phyloP scores from a whole-genome alignment of 2,329 filamentous ascomycete genomes.

The Gremmenia infestans region DNA sequence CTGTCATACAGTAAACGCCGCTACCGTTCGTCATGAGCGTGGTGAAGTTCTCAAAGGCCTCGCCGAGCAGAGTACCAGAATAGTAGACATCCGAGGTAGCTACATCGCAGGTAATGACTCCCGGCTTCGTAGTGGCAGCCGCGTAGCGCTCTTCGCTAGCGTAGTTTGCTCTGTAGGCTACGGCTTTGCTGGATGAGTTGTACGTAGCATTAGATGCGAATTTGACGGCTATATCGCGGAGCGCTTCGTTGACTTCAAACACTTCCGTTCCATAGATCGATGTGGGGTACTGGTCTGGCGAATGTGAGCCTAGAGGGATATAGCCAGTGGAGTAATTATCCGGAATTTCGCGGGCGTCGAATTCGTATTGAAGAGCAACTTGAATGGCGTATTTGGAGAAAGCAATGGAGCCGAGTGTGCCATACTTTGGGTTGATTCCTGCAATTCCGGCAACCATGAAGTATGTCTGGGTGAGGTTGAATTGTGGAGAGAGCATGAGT shows the following conservation, averaged over 20 bases:
- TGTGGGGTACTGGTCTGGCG: constrained; percentile 52
- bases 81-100: constrained; percentile 71
- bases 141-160: constrained; percentile 43
- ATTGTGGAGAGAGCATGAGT: constrained; percentile 53
- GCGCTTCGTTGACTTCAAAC: constrained; percentile 57
- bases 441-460: constrained; percentile 69
- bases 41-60: constrained; percentile 62
- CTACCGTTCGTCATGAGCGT: constrained; percentile 61
- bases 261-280: constrained; percentile 65
- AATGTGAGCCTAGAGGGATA: constrained; percentile 56
- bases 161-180: constrained; percentile 52
- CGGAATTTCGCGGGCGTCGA: constrained; percentile 65
- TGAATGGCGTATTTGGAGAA: constrained; percentile 68
- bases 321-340: constrained; percentile 63
- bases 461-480: constrained; percentile 64
- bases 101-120: constrained; percentile 59
- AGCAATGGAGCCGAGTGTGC: constrained; percentile 61
- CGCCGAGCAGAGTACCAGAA: constrained; percentile 54
- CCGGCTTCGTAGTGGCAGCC: constrained; percentile 44
- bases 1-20: constrained; percentile 64
- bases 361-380: constrained; percentile 70
- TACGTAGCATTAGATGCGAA: constrained; percentile 50
- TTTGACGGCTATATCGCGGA: constrained; percentile 48
- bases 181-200: constrained; percentile 44
- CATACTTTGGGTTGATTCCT: constrained; percentile 63